Base-by-base conservation (phyloP, 352 stramenopile genomes). In the Saprolegnia diclina region DNA sequence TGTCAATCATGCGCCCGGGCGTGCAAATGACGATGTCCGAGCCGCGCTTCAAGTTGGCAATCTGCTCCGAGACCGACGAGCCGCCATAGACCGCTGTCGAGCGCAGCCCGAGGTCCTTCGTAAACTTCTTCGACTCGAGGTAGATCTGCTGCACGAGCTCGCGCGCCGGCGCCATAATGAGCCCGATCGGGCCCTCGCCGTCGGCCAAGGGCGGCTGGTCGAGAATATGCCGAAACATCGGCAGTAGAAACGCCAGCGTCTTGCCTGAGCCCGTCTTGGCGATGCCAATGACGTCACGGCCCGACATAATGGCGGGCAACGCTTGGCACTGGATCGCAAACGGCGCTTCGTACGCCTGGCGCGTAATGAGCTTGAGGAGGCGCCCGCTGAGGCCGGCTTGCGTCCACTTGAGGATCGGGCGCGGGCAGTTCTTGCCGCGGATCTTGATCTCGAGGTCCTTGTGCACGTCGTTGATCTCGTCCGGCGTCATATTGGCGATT, bases 131-230 rank as follows among this genome's bases (percentile, higher is more conserved):
- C n/a, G 82, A 78, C 64, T 99, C 97, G 0, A 94, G 65, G 73
- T 99, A 97, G 65, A 99, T 99, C 74, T 99, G 98, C 73, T 98
- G 90, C 5, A 96, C 97, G 2, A 99, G 81, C 72, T 99, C 98
- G 59, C 97, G 90, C 4, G 97, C 96, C 21, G 97, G 98, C 6
- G 97, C 97, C 77, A 99, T 91, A 64, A 99, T 92, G 1, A 99
- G 79, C 48, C 92, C 97, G 74, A 99, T 98, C 0, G 98, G 98
- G 21, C 97, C 97, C 74, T 98, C 95, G 21, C 89, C 95, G 80
- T 99, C 96, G 71, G 96, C 79, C 40, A 94, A 64, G 21, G 84
- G 85, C 29, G 87, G 87, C 50, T 95, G 86, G 71, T 97, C 90
- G 24, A 98, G 77, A 71, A 99, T 98, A 75, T 99, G 96, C 13